Percentiles rank a stretch among this genome's conserved stretches.
phyloP scores from a whole-genome alignment of 441 rosid genomes.

The Brassica hybrid region DNA sequence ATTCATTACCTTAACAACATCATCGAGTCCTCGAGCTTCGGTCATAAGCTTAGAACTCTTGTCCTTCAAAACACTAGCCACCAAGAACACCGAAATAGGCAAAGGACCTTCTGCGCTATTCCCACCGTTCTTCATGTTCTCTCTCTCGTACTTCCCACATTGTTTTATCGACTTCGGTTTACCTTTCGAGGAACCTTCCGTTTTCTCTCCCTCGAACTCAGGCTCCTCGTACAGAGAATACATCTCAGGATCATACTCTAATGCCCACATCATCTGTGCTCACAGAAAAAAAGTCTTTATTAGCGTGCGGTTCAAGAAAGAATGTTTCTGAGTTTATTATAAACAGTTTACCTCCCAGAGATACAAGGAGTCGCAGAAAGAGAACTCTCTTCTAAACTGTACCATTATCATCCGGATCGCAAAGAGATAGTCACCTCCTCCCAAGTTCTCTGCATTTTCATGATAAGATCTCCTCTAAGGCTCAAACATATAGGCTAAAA shows the following conservation, averaged over 20 bases:
- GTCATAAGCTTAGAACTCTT: conserved; percentile 76
- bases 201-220: conserved; percentile 50
- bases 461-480: background rate
- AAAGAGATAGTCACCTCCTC: conserved; percentile 96
- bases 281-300: background rate
- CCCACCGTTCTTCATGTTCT: conserved; percentile 70
- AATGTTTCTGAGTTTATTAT: background rate
- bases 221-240: conserved; percentile 67
- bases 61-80: conserved; percentile 94
- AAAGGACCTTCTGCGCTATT: conserved; percentile 69
- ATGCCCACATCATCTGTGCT: conserved; percentile 96
- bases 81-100: conserved; percentile 92
- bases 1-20: conserved; percentile 78
- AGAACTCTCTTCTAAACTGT: conserved; percentile 93
- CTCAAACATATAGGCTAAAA: background rate
- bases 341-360: conserved; percentile 86
- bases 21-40: conserved; percentile 95
- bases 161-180: conserved; percentile 67
- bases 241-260: conserved; percentile 88
- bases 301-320: background rate
- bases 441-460: conserved; percentile 71
- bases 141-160: conserved; percentile 91
- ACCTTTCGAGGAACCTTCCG: conserved; percentile 58
- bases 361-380: conserved; percentile 90
- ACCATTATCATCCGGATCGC: conserved; percentile 98